phyloP scores from a whole-genome alignment of 2,329 filamentous ascomycete species.

The Paecilomyces sp. region DNA sequence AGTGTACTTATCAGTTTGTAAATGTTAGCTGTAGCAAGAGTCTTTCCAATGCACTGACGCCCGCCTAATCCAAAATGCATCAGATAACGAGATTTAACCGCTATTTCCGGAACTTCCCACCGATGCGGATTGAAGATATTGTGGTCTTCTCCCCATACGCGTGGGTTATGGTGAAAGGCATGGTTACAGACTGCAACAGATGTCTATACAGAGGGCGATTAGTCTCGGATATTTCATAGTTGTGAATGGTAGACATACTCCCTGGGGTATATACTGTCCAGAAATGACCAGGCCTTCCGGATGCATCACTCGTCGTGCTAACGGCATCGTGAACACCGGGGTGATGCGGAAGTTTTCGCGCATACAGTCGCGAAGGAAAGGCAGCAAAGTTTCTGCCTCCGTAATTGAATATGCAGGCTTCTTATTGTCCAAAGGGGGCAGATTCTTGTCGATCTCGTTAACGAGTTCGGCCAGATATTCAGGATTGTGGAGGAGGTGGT shows the following conservation, averaged over 20 bases:
- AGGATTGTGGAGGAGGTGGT: conserved; percentile 24
- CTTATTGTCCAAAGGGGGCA: not conserved
- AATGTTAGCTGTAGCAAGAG: conserved; percentile 26
- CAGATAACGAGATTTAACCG: conserved; percentile 13
- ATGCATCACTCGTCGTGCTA: conserved; percentile 19
- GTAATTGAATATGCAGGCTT: conserved; percentile 16
- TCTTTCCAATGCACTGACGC: conserved; percentile 29
- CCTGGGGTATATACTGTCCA: conserved; percentile 16
- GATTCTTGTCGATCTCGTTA: conserved; percentile 9
- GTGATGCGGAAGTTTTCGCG: conserved; percentile 28
- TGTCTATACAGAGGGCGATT: conserved; percentile 11
- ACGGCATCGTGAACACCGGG: conserved; percentile 27
- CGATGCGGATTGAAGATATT: conserved; percentile 21
- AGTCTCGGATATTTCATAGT: not conserved
- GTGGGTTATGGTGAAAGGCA: conserved; percentile 26
- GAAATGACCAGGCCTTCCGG: conserved; percentile 16
- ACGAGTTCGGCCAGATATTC: conserved; percentile 12
- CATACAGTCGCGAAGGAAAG: conserved; percentile 20
- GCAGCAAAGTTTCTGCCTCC: conserved; percentile 14
- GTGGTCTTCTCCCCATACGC: conserved; percentile 24
- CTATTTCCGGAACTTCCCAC: conserved; percentile 15
- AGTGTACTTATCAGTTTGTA: conserved; percentile 26
- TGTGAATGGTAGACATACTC: conserved; percentile 11
- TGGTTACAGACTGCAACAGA: conserved; percentile 27
- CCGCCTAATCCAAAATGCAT: conserved; percentile 30